Evolutionary conservation across 352 stramenopile genomes (phyloP), one percentile per base, ranked within the genome.

Genomic region (Phytophthora cajani): DNA sequence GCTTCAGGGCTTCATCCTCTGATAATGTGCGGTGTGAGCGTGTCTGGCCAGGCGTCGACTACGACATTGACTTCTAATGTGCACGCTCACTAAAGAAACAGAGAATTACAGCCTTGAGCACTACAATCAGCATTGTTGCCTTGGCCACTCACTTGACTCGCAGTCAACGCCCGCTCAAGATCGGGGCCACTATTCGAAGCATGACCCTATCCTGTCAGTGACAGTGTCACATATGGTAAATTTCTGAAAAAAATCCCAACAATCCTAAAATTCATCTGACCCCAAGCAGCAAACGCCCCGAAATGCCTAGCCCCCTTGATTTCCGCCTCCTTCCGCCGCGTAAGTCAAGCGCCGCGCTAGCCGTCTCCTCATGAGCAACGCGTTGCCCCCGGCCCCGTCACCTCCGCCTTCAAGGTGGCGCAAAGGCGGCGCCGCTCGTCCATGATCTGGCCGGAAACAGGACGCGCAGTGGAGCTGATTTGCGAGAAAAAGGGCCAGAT

Each of bases 401-500:
- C 16, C 17, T 19, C 5, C 42, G 42, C 42, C 38, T 67, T 58
- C 38, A 62, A 62, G 16, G 14, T 67, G 64, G 56, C 50, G 38
- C 25, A 55, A 62, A 62, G 16, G 14, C 62, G 64, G 55, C 50
- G 38, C 25, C 63, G 44, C 36, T n/a, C 32, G 44, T 55, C 46
- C 58, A 67, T 38, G 25, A 30, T 33, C 36, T 53, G 47, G 27
- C 7, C 30, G 38, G 40, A 50, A 53, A 53, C 58, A 61, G 47
- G 64, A 21, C 50, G 38, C 12, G 44, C 23, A 25, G 50, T 51
- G 33, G 60, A 55, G 64, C 66, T 72, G 66, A 68, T 72, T 69
- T 73, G 66, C 40, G 3, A 30, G 69, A 52, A 73, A 73, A 62
- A 73, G 52, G 59, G 47, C n/a, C 44, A 50, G 32, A 16, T 52